Evolutionary conservation across 1,284 basidiomycete genomes (phyloP).

Genomic region (Moniliella sp.): DNA sequence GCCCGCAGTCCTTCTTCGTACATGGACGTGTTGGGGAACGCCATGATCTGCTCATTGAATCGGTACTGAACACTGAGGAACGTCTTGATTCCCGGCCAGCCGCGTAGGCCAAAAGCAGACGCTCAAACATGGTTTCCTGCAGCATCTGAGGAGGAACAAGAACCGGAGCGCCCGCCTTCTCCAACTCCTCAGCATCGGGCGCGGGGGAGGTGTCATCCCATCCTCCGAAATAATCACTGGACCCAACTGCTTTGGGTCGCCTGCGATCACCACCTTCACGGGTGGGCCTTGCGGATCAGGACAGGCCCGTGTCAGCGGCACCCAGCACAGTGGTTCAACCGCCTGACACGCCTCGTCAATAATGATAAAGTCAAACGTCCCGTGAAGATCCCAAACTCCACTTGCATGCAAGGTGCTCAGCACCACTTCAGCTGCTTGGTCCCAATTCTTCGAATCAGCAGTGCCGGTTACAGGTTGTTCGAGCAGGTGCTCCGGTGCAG

Average conservation of each 20-base stretch:
- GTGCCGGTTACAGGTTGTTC: constrained; percentile 61
- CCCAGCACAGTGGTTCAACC: constrained; percentile 86
- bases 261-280: constrained; percentile 24
- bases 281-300: constrained; percentile 1
- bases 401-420: constrained; percentile 32
- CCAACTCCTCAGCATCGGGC: no score
- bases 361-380: constrained; percentile 62
- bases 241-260: constrained; percentile 44
- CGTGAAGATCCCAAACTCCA: constrained; percentile 35
- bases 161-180: no score
- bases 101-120: constrained; percentile 69
- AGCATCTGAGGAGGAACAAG: constrained; percentile 52
- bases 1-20: constrained; percentile 56
- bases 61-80: constrained; percentile 49
- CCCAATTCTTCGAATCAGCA: constrained; percentile 72
- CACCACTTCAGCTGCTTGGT: constrained; percentile 44
- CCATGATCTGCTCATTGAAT: constrained; percentile 67
- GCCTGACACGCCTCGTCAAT: constrained; percentile 86
- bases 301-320: constrained; percentile 57
- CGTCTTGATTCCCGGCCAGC: constrained; percentile 55
- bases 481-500: constrained; percentile 73
- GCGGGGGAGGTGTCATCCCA: no score
- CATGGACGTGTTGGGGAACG: constrained; percentile 62
- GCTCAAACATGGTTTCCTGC: constrained; percentile 72
- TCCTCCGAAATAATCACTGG: constrained; percentile 53